These are phyloP conservation scores for Sporothrix pseudoabietina DNA, from an alignment of 2,329 filamentous ascomycete genomes.

Conservation along the genomic window DNA sequence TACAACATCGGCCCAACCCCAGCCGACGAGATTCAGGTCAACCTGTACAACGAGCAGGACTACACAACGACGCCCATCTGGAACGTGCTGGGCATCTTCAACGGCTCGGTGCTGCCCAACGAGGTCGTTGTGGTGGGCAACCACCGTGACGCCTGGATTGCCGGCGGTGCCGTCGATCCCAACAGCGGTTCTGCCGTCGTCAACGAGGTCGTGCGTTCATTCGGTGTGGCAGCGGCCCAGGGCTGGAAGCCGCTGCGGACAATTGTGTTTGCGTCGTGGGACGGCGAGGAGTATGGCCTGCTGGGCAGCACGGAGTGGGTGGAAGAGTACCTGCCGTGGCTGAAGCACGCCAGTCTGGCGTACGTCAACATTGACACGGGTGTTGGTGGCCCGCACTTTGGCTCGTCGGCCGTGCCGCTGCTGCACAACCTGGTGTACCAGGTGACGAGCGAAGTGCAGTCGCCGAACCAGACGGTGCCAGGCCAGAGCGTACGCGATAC, in stretches of 20 bases:
- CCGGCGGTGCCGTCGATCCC: conserved; percentile 77
- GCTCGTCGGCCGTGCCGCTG: conserved; percentile 69
- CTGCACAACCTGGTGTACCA: conserved; percentile 73
- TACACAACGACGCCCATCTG: conserved; percentile 81
- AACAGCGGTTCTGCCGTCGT: conserved; percentile 80
- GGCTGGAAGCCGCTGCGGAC: conserved; percentile 88
- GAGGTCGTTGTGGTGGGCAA: conserved; percentile 88
- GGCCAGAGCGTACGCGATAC: conserved; percentile 70
- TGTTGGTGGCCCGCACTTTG: conserved; percentile 65
- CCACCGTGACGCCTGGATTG: conserved; percentile 73
- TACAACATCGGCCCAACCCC: conserved; percentile 87
- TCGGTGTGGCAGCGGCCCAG: conserved; percentile 66
- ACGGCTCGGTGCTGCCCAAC: conserved; percentile 73
- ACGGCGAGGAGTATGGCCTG: conserved; percentile 82
- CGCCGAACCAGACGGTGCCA: conserved; percentile 72
- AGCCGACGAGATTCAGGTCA: conserved; percentile 64
- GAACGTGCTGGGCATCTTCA: conserved; percentile 92
- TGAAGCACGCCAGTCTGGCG: conserved; percentile 70
- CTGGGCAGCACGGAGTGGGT: conserved; percentile 92
- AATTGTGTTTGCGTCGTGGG: conserved; percentile 85
- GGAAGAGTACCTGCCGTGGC: conserved; percentile 83
- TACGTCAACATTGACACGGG: conserved; percentile 87
- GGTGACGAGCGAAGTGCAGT: conserved; percentile 63
- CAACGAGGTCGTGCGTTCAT: conserved; percentile 74
- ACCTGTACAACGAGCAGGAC: conserved; percentile 76